Evolutionary conservation across 2,329 filamentous ascomycete genomes (phyloP).

Genomic region (Pyricularia sp.): DNA sequence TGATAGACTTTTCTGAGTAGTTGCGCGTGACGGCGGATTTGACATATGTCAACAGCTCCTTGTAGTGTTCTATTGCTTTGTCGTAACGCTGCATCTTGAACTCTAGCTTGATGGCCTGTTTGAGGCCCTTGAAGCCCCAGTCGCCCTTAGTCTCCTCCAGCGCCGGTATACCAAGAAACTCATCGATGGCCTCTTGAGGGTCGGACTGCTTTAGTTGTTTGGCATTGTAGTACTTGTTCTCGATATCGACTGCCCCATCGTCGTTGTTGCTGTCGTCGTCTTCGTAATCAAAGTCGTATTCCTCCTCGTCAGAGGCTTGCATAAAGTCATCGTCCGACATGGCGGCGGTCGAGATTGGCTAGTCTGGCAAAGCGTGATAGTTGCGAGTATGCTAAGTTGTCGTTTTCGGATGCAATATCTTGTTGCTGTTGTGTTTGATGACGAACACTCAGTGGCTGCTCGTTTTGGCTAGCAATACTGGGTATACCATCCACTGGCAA

Average conservation of each 20-base stretch:
- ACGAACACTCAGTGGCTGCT: neutral
- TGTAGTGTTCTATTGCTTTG: constrained; percentile 86
- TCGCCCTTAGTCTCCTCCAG: constrained; percentile 89
- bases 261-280: constrained; percentile 82
- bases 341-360: constrained; percentile 16
- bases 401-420: neutral
- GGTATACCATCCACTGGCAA: neutral
- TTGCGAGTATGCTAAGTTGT: neutral
- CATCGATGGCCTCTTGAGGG: constrained; percentile 78
- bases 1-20: constrained; percentile 98
- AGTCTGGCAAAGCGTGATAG: neutral
- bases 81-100: constrained; percentile 87
- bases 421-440: neutral
- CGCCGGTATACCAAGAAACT: constrained; percentile 81
- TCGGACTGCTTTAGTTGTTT: constrained; percentile 90
- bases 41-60: constrained; percentile 92
- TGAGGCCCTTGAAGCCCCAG: constrained; percentile 97
- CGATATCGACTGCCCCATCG: constrained; percentile 82
- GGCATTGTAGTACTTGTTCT: constrained; percentile 99
- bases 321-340: constrained; percentile 92
- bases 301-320: constrained; percentile 83
- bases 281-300: constrained; percentile 98
- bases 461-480: neutral
- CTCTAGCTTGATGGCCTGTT: constrained; percentile 96
- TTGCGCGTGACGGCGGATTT: constrained; percentile 95